Evolutionary conservation across 352 stramenopile genomes (phyloP), one percentile per base, ranked within the genome.

Genomic region (Globisporangium nodosum): DNA sequence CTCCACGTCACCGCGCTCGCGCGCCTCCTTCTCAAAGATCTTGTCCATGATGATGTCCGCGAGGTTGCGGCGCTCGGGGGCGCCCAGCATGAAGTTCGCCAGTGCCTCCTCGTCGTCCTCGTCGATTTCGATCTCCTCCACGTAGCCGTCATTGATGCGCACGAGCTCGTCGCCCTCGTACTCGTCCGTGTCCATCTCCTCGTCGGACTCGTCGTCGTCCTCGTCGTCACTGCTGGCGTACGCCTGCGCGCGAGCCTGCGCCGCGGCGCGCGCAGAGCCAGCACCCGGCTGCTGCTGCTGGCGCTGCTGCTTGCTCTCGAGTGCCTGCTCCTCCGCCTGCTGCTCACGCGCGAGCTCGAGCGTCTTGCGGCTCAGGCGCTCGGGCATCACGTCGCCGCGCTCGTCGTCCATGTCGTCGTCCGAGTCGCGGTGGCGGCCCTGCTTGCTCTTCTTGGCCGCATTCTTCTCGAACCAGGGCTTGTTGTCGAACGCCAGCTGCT

Each of bases 21-120:
- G 76, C 3, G 81, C 82, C 52, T 96, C 85, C 67, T 99, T 99
- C 76, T 99, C 93, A 51, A 96, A 88, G 69, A 99, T 99, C 74
- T 99, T 99, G 68, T 97, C 92, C 90, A 99, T 98, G 70, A 99
- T 99, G 52, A 99, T 98, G 79, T 99, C 97, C 1, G 96, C 97
- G 15, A 99, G 81, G 61, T 96, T 98, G 60, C 88, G 88, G 48
- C 88, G 78, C 61, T 97, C 87, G 1, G 81, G 75, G 0, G 71
- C 85, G 5, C 83, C 80, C 54, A 96, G 80, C 68, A 96, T 88
- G 63, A 96, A 92, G 64, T 88, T 92, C 30, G 88, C 85, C 11
- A 96, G 69, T 45, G 75, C 87, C 69, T 95, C 76, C 45, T 96
- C 86, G 58, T 96, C 85, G 31, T 93, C 85, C 59, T 93, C 88